Conservation (phyloP, 352 stramenopile genomes). For the Albugo candida region DNA sequence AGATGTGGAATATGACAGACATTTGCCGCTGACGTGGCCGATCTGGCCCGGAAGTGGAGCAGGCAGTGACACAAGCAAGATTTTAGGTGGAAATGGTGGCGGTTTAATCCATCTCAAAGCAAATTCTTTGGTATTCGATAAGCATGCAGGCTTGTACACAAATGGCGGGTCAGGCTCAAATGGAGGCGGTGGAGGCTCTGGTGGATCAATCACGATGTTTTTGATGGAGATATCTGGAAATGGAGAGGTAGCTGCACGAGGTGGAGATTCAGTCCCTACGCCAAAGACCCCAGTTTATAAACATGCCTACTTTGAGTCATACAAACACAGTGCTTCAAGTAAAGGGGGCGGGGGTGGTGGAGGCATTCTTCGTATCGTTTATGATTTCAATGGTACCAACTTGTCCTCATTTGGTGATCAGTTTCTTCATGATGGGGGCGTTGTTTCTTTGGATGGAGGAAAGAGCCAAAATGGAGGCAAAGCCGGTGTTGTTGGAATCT, state of each 20-base stretch:
- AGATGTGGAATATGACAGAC: conserved; percentile 11
- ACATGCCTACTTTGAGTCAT: too few species aligned
- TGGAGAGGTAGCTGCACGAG: conserved; percentile 32
- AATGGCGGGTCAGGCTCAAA: conserved; percentile 29
- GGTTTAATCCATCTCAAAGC: conserved; percentile 50
- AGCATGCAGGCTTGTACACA: conserved; percentile 19
- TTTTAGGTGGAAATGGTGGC: conserved; percentile 45
- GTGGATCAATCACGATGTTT: conserved; percentile 39
- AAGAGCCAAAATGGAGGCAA: conserved; percentile 29
- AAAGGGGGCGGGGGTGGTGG: conserved; percentile 36
- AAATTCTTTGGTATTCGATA: conserved; percentile 26
- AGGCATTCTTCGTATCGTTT: conserved; percentile 35
- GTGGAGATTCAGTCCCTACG: conserved; percentile 18
- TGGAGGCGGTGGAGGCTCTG: conserved; percentile 47
- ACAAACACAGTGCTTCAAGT: too few species aligned
- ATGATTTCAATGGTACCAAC: conserved; percentile 13
- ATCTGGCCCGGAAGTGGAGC: conserved; percentile 50
- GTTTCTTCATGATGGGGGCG: conserved; percentile 34
- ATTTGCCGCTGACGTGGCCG: conserved; percentile 16
- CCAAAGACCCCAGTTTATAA: background rate
- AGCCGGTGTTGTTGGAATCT: conserved; percentile 26
- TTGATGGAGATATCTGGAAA: conserved; percentile 33
- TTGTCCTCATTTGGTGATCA: conserved; percentile 12
- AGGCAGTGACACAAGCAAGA: conserved; percentile 14
- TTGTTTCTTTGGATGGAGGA: conserved; percentile 21